Evolutionary conservation across 2,329 filamentous ascomycete species (phyloP).

Genomic region (Apiospora marii): DNA sequence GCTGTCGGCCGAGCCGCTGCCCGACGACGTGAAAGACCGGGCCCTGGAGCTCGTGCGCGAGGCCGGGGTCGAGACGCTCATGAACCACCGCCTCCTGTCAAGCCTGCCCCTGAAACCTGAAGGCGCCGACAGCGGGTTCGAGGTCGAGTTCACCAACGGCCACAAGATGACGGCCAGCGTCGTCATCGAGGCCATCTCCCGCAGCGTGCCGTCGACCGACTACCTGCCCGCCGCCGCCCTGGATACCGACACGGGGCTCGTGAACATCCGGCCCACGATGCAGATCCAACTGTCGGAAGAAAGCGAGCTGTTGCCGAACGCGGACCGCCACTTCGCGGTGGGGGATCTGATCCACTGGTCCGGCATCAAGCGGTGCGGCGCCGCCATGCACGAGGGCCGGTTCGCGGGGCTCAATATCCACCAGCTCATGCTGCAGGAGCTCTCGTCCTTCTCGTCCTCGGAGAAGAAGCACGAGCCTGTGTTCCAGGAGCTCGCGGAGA

Average conservation of each 20-base stretch:
- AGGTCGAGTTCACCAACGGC: constrained; percentile 68
- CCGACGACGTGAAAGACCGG: constrained; percentile 72
- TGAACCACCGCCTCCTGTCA: constrained; percentile 64
- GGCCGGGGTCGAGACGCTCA: constrained; percentile 69
- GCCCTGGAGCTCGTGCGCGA: constrained; percentile 66
- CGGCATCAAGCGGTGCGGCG: constrained; percentile 81
- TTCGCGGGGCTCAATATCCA: constrained; percentile 72
- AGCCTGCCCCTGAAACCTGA: constrained; percentile 54
- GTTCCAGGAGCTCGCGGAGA: constrained; percentile 58
- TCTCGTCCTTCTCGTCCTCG: constrained; percentile 32
- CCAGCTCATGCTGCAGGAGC: constrained; percentile 61
- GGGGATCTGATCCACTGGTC: constrained; percentile 77
- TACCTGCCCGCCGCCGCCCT: constrained; percentile 68
- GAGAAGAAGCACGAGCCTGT: constrained; percentile 45
- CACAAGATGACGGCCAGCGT: constrained; percentile 66
- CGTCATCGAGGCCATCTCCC: constrained; percentile 75
- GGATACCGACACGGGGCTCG: constrained; percentile 66
- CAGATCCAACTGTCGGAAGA: constrained; percentile 32
- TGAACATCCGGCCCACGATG: constrained; percentile 67
- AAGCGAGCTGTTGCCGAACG: constrained; percentile 58
- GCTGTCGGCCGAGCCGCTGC: constrained; percentile 76
- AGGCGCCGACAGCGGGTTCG: constrained; percentile 50
- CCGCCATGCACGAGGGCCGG: constrained; percentile 77
- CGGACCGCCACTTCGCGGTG: constrained; percentile 69
- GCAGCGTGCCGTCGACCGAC: constrained; percentile 65